Conservation (phyloP, 805 yeast genomes). For the Metschnikowia noctiluminum region DNA sequence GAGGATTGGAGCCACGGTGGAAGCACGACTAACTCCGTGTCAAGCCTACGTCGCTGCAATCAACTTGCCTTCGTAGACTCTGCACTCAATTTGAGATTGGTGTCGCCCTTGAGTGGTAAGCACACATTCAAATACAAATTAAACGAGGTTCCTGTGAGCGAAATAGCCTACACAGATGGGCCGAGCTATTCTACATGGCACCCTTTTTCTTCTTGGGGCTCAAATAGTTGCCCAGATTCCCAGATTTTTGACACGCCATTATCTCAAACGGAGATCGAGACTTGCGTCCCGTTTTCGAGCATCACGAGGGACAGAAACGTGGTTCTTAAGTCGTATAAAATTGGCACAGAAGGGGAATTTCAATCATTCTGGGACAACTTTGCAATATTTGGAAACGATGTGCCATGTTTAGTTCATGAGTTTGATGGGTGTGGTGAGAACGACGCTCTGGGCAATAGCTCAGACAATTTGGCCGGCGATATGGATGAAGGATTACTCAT, state of each 20-base stretch:
- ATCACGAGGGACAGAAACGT: constrained; percentile 30
- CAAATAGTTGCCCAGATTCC: neutral
- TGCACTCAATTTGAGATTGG: constrained; percentile 27
- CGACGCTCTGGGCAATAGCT: constrained; percentile 1
- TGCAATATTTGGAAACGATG: constrained; percentile 25
- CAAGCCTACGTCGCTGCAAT: constrained; percentile 6
- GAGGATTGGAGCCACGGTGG: neutral
- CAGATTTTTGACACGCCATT: constrained; percentile 26
- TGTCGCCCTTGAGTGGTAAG: constrained; percentile 38
- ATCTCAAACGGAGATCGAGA: constrained; percentile 55
- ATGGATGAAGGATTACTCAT: constrained; percentile 13
- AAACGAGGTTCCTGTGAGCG: constrained; percentile 22
- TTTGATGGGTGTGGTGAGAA: constrained; percentile 1
- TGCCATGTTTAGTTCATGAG: constrained; percentile 15
- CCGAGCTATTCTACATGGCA: constrained; percentile 3
- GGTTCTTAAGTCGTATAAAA: constrained; percentile 27
- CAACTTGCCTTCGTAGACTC: constrained; percentile 36
- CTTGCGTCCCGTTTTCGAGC: constrained; percentile 41
- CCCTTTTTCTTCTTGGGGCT: constrained; percentile 3
- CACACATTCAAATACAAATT: constrained; percentile 40
- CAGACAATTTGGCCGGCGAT: constrained; percentile 8
- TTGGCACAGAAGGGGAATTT: constrained; percentile 17
- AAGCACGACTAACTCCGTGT: neutral
- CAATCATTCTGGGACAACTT: constrained; percentile 20
- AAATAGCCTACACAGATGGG: neutral